Evolutionary conservation across 495 filamentous ascomycete species (phyloP).

Genomic region (Xylaria flabelliformis): DNA sequence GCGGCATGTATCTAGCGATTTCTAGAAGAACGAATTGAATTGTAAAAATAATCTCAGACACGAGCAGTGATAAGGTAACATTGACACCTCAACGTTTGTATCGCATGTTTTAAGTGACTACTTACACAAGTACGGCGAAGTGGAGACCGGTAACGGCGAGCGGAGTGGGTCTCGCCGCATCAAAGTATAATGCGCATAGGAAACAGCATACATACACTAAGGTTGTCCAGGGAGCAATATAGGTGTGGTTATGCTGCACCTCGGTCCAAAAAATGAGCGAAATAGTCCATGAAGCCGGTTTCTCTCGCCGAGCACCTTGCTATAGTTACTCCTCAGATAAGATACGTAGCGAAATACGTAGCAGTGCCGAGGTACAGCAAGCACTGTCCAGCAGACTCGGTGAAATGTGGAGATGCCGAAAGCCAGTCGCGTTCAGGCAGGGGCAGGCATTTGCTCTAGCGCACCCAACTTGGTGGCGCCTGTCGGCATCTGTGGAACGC

Average conservation of each 20-base stretch:
- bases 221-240: background rate
- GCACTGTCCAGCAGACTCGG: background rate
- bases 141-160: background rate
- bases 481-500: no score
- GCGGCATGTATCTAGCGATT: background rate
- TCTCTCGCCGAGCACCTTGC: background rate
- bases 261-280: background rate
- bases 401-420: background rate
- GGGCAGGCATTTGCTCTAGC: no score
- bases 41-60: background rate
- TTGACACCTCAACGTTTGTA: background rate
- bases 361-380: constrained; percentile 11
- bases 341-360: background rate
- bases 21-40: background rate
- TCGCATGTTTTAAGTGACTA: background rate
- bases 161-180: background rate
- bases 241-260: background rate
- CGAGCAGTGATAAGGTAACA: background rate
- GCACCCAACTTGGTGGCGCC: no score
- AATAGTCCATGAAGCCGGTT: background rate
- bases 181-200: background rate
- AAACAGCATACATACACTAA: background rate
- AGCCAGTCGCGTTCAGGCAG: background rate
- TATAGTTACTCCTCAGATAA: constrained; percentile 1
- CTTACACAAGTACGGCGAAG: background rate